phyloP scores from a whole-genome alignment of 2,329 filamentous ascomycete species.

The Fusarium sp. region DNA sequence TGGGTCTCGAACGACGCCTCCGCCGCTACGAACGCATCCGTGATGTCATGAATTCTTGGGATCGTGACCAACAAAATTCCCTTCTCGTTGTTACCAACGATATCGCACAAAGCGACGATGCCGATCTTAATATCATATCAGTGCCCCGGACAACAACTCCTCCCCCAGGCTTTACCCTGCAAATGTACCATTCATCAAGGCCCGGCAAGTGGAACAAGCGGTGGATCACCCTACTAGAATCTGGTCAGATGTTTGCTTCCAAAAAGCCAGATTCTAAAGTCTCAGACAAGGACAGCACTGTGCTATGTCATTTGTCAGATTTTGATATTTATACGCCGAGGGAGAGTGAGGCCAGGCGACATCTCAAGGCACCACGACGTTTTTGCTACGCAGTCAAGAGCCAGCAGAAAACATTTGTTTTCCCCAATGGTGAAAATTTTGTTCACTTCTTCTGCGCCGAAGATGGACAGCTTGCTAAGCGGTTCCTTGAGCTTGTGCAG shows the following conservation, averaged over 20 bases:
- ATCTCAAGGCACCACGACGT: constrained; percentile 84
- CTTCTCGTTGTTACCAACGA: constrained; percentile 73
- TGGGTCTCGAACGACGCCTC: constrained; percentile 83
- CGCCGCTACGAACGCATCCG: constrained; percentile 86
- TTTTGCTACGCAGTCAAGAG: constrained; percentile 90
- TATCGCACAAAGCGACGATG: constrained; percentile 61
- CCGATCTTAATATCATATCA: constrained; percentile 70
- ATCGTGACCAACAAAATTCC: constrained; percentile 78
- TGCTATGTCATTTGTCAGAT: constrained; percentile 86
- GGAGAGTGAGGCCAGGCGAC: constrained; percentile 70
- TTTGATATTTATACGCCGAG: constrained; percentile 90
- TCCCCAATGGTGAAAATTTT: constrained; percentile 83
- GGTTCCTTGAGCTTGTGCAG: constrained; percentile 77
- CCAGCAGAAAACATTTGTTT: constrained; percentile 87
- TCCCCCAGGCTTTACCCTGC: constrained; percentile 72
- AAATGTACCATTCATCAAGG: constrained; percentile 82
- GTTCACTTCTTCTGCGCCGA: constrained; percentile 92
- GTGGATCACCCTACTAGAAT: constrained; percentile 75
- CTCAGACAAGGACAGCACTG: constrained; percentile 71
- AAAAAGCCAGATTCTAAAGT: constrained; percentile 72
- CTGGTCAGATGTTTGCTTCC: constrained; percentile 75
- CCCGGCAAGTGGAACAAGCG: constrained; percentile 90
- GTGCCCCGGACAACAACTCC: constrained; percentile 67
- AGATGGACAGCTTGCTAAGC: constrained; percentile 70
- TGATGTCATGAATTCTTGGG: constrained; percentile 94